These are phyloP conservation scores for Nepenthes gracilis DNA, from an alignment of 148 eudicot genomes.

Conservation along the genomic window DNA sequence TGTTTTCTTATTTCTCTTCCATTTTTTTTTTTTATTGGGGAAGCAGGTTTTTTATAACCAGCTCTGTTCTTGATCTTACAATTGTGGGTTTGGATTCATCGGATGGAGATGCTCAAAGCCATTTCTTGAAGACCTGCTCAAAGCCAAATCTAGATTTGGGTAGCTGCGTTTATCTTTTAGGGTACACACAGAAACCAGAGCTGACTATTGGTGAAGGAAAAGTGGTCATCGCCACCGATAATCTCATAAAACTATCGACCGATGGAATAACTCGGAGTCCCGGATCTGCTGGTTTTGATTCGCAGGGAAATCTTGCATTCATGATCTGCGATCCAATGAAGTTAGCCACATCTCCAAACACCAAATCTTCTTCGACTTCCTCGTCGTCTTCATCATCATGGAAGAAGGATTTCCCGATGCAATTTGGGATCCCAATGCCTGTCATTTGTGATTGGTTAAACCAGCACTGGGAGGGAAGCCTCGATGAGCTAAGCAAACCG, in stretches of 20 bases:
- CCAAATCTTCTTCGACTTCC: conserved; percentile 64
- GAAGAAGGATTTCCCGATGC: conserved; percentile 74
- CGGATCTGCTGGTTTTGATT: conserved; percentile 93
- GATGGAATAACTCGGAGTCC: conserved; percentile 73
- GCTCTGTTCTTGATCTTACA: conserved; percentile 93
- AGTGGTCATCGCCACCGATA: conserved; percentile 92
- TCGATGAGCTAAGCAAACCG: conserved; percentile 86
- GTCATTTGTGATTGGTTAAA: conserved; percentile 81
- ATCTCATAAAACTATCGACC: conserved; percentile 80
- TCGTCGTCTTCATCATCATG: conserved; percentile 60
- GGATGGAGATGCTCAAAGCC: conserved; percentile 84
- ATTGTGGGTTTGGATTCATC: conserved; percentile 70
- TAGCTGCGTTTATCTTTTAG: conserved; percentile 61
- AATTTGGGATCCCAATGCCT: conserved; percentile 89
- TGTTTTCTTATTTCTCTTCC: neutral
- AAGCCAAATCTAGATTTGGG: conserved; percentile 78
- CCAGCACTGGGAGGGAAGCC: conserved; percentile 98
- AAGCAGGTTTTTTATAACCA: conserved; percentile 83
- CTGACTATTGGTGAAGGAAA: conserved; percentile 84
- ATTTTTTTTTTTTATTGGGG: neutral
- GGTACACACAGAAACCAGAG: conserved; percentile 54
- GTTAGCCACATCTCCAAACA: conserved; percentile 72
- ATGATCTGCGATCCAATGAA: conserved; percentile 99
- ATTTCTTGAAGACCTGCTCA: conserved; percentile 62
- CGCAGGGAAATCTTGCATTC: conserved; percentile 86